These are phyloP conservation scores for Casuarina equisetifolia DNA, from an alignment of 306 rosid genomes.

Conservation along the genomic window DNA sequence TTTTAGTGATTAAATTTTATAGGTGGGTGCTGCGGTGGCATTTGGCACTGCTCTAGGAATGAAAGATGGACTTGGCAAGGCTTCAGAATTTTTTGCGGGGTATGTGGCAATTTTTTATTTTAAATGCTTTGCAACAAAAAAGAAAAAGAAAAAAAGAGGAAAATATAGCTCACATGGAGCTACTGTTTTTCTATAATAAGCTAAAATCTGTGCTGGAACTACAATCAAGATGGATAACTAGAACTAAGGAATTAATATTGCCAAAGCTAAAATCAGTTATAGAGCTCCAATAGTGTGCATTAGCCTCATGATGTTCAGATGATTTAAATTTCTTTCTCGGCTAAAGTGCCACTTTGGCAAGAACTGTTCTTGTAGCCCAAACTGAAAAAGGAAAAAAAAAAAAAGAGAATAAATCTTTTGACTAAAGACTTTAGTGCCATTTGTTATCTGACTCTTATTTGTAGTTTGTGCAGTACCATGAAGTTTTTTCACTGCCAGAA, in stretches of 20 bases:
- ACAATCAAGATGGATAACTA: constrained; percentile 10
- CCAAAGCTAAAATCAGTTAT: not conserved
- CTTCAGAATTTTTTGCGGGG: constrained; percentile 91
- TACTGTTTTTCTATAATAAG: not conserved
- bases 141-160: no score
- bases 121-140: not conserved
- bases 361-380: not conserved
- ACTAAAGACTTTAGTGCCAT: not conserved
- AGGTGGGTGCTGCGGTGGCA: constrained; percentile 76
- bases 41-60: constrained; percentile 84
- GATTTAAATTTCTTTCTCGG: not conserved
- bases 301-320: not conserved
- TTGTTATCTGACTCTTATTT: not conserved
- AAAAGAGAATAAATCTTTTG: not conserved
- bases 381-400: no score
- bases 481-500: not conserved
- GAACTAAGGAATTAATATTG: not conserved
- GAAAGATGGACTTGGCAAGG: constrained; percentile 73
- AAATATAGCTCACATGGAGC: not conserved
- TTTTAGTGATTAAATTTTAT: constrained; percentile 16
- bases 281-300: not conserved
- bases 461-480: not conserved
- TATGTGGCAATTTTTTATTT: constrained; percentile 35
- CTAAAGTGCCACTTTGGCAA: not conserved
- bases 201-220: not conserved